Percentiles rank a stretch among this genome's conserved stretches.
phyloP scores from a whole-genome alignment of 306 rosid genomes.

The Cajanus cajan region DNA sequence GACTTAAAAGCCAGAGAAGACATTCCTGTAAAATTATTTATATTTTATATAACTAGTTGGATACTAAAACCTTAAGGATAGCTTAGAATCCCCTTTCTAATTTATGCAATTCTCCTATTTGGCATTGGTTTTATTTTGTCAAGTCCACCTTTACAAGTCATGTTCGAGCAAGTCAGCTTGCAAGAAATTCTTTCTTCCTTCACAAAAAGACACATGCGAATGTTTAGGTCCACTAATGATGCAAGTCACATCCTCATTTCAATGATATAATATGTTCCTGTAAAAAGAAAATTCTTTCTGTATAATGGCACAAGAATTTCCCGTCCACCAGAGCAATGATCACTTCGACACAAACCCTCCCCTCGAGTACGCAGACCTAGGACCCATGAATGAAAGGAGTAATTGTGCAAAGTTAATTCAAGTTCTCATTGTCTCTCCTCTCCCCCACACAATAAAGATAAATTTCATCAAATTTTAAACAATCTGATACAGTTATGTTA shows the following conservation, averaged over 20 bases:
- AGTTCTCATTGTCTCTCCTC: neutral
- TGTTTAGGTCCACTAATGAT: neutral
- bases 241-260: neutral
- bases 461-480: neutral
- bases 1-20: neutral
- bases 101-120: neutral
- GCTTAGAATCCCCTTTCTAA: neutral
- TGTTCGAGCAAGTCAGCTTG: neutral
- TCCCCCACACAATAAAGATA: neutral
- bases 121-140: neutral
- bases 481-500: neutral
- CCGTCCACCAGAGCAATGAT: neutral
- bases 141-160: neutral
- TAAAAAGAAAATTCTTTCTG: neutral
- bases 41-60: neutral
- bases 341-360: neutral
- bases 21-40: neutral
- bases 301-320: neutral
- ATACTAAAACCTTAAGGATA: neutral
- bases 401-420: neutral
- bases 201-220: neutral
- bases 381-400: neutral
- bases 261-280: neutral
- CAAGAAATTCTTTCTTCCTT: neutral
- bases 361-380: neutral